Base-by-base conservation (phyloP, 2,329 filamentous ascomycete species). In the Metarhizium guizhouense region DNA sequence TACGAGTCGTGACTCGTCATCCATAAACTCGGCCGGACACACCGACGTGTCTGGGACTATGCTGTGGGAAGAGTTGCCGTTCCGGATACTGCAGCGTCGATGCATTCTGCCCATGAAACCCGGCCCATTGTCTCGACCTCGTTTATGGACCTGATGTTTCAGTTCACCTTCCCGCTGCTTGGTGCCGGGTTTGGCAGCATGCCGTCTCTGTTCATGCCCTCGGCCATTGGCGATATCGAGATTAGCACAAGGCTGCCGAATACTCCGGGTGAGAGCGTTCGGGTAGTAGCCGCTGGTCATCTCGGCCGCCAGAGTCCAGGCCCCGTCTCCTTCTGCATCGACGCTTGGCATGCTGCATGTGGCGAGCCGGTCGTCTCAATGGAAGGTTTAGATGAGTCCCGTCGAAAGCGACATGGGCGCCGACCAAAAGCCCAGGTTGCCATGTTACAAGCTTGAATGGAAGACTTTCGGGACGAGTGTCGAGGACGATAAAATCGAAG, bases 101-200 rank as follows among this genome's bases (percentile, higher is more conserved):
- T 81, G 78, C 77, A 76, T 0, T 67, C 71, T 57, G 60, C 64
- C 1, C 68, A 72, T 50, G 75, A 82, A 59, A 68, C 72, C 3
- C 58, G 68, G 0, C 72, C 74, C 20, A 69, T 75, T 52, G 63
- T 79, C 6, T 76, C 78, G 36, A 73, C 79, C 0, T 67, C 74
- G 1, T 70, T 77, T 51, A 61, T 80, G 3, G 78, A 82, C 57
- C 62, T 71, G 7, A 64, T 76, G 54, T 65, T 76, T 16, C 75
- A 77, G 56, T 63, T 72, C 6, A 64, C 67, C 0, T 71, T 74
- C 29, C 62, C 71, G 2, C 70, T 72, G 5, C 63, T 74, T 2
- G 72, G 71, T 2, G 70, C 69, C 6, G 69, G 69, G 0, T 55
- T 56, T 0, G 63, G 63, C 18, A 47, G 56, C 20, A 65, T 72